Evolutionary conservation across 1,284 basidiomycete genomes (phyloP).

Genomic region (Papiliotrema nemorosa): DNA sequence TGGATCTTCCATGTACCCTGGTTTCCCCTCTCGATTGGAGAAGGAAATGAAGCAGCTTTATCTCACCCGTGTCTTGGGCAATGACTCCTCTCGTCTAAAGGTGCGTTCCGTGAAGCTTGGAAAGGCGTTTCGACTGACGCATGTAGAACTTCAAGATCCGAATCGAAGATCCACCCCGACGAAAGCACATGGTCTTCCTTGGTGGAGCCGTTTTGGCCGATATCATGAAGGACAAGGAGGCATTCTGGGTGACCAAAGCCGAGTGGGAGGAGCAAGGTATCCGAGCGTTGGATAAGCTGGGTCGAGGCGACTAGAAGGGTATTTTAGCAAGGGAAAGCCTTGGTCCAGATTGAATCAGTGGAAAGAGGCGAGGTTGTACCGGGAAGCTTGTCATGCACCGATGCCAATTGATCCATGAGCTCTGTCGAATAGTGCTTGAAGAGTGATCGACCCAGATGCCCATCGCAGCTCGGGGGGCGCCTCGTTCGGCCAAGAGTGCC

Average conservation of each 20-base stretch:
- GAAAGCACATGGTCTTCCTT: conserved; percentile 99
- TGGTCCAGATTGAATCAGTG: too few relatives aligned
- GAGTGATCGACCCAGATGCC: too few relatives aligned
- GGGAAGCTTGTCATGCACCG: background rate
- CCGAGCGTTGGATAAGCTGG: conserved; percentile 75
- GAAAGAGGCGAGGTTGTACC: too few relatives aligned
- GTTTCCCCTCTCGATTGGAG: conserved; percentile 90
- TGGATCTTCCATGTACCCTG: conserved; percentile 98
- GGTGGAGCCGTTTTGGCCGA: conserved; percentile 94
- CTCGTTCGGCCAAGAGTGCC: too few relatives aligned
- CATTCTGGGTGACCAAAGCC: conserved; percentile 91
- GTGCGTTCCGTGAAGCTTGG: conserved; percentile 55
- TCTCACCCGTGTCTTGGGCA: conserved; percentile 78
- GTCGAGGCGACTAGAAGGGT: conserved; percentile 42
- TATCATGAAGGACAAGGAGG: conserved; percentile 93
- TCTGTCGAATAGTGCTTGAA: too few relatives aligned
- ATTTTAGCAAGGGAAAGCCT: background rate
- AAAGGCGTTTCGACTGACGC: background rate
- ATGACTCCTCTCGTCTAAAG: conserved; percentile 80
- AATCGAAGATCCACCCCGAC: conserved; percentile 94
- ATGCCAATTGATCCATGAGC: background rate
- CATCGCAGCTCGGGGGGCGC: too few relatives aligned
- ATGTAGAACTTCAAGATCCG: conserved; percentile 96
- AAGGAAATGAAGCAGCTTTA: conserved; percentile 99
- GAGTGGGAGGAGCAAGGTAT: conserved; percentile 91